These are phyloP conservation scores for Emergomyces africanus DNA, from an alignment of 2,329 filamentous ascomycete species.

Conservation along the genomic window DNA sequence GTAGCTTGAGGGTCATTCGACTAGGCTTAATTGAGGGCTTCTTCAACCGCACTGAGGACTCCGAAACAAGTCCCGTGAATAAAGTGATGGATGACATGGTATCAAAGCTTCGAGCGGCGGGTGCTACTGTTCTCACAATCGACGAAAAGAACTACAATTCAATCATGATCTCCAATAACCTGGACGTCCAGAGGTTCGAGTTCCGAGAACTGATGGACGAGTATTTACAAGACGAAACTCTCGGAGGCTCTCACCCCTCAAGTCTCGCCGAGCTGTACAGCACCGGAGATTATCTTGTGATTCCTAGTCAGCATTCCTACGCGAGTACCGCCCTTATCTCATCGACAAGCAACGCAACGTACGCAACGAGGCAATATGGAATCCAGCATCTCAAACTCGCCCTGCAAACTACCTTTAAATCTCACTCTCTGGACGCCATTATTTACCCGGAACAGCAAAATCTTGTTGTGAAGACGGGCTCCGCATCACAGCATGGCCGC, in stretches of 20 bases:
- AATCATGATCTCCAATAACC: slow-evolving; percentile 32
- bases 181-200: slow-evolving; percentile 51
- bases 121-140: slow-evolving; percentile 41
- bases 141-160: slow-evolving; percentile 39
- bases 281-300: slow-evolving; percentile 44
- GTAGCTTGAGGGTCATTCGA: slow-evolving; percentile 27
- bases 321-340: slow-evolving; percentile 39
- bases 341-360: slow-evolving; percentile 40
- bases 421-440: slow-evolving; percentile 41
- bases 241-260: slow-evolving; percentile 12
- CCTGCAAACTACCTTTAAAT: slow-evolving; percentile 39
- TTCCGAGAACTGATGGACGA: slow-evolving; percentile 42
- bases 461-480: slow-evolving; percentile 46
- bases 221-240: slow-evolving; percentile 37
- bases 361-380: slow-evolving; percentile 33
- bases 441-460: slow-evolving; percentile 55
- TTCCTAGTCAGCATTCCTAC: slow-evolving; percentile 46
- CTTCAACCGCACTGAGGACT: slow-evolving; percentile 39
- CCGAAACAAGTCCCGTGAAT: slow-evolving; percentile 48
- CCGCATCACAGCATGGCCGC: slow-evolving; percentile 44
- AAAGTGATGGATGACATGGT: slow-evolving; percentile 38
- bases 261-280: slow-evolving; percentile 40
- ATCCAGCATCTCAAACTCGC: slow-evolving; percentile 42
- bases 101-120: slow-evolving; percentile 36
- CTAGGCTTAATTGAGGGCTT: slow-evolving; percentile 44